Evolutionary conservation across 345 rosid species (phyloP).

Genomic region (Geranium brycei): DNA sequence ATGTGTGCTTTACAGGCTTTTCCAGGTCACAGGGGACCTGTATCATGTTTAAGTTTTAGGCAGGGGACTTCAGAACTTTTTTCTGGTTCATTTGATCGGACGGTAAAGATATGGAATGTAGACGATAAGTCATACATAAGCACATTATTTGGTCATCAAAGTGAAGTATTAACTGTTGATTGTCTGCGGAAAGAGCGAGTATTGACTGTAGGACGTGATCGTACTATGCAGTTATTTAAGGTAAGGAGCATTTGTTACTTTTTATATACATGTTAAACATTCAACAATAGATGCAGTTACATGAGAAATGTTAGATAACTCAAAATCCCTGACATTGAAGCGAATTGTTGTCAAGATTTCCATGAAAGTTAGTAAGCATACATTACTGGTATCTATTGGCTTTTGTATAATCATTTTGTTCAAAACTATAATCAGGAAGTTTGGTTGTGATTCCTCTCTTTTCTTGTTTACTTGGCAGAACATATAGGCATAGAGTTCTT

Average conservation of each 20-base stretch:
- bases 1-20: constrained; percentile 48
- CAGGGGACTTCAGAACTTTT: constrained; percentile 74
- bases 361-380: too few relatives aligned
- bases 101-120: constrained; percentile 74
- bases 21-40: constrained; percentile 80
- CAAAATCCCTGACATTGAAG: not conserved
- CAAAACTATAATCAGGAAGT: too few relatives aligned
- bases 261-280: too few relatives aligned
- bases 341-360: not conserved
- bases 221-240: constrained; percentile 66
- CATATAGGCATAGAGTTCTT: too few relatives aligned
- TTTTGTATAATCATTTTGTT: too few relatives aligned
- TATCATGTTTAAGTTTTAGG: constrained; percentile 79
- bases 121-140: constrained; percentile 76
- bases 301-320: too few relatives aligned
- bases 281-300: too few relatives aligned
- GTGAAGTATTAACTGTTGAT: constrained; percentile 63
- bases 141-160: constrained; percentile 74
- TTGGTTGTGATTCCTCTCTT: too few relatives aligned
- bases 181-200: constrained; percentile 70
- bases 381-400: too few relatives aligned
- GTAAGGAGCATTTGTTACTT: constrained; percentile 10
- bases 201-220: constrained; percentile 74
- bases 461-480: too few relatives aligned
- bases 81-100: constrained; percentile 96